These are phyloP conservation scores for Rhamnella rubrinervis DNA, from an alignment of 331 rosid genomes.

Conservation along the genomic window DNA sequence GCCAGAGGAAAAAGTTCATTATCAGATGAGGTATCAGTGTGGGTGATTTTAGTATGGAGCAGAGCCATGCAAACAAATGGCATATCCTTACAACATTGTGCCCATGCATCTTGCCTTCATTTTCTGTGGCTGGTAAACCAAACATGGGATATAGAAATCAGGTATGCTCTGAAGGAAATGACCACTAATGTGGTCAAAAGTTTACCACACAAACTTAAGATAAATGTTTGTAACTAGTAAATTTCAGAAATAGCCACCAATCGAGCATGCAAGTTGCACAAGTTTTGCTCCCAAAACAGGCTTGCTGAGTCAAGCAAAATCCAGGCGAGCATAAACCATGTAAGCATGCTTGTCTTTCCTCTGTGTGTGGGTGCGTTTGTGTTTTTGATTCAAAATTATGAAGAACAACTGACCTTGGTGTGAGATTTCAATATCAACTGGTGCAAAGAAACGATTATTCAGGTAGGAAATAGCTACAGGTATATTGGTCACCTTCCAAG, in stretches of 20 bases:
- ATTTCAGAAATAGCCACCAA: background rate
- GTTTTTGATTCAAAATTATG: background rate
- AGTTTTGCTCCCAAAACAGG: too few relatives aligned
- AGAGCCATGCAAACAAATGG: constrained; percentile 64
- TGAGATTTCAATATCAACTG: constrained; percentile 56
- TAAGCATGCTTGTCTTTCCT: constrained; percentile 8
- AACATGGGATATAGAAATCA: background rate
- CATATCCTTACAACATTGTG: constrained; percentile 55
- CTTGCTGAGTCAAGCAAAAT: too few relatives aligned
- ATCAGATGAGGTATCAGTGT: constrained; percentile 25
- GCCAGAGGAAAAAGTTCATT: constrained; percentile 28
- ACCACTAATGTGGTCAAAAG: background rate
- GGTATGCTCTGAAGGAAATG: background rate
- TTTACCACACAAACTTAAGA: background rate
- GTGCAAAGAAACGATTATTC: constrained; percentile 58
- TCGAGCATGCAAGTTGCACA: too few relatives aligned
- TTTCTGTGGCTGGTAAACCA: constrained; percentile 43
- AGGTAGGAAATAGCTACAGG: constrained; percentile 65
- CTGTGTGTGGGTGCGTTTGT: background rate
- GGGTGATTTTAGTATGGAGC: constrained; percentile 60
- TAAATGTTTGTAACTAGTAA: background rate
- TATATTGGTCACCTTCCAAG: constrained; percentile 44
- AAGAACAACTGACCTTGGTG: constrained; percentile 47
- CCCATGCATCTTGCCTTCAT: constrained; percentile 56
- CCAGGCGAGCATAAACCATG: constrained; percentile 2